A percentile compares a stretch with the other conserved stretches of the same genome.
These are phyloP conservation scores for Chlamydomonas eustigma DNA, from an alignment of 139 green algal species.

Conservation along the genomic window DNA sequence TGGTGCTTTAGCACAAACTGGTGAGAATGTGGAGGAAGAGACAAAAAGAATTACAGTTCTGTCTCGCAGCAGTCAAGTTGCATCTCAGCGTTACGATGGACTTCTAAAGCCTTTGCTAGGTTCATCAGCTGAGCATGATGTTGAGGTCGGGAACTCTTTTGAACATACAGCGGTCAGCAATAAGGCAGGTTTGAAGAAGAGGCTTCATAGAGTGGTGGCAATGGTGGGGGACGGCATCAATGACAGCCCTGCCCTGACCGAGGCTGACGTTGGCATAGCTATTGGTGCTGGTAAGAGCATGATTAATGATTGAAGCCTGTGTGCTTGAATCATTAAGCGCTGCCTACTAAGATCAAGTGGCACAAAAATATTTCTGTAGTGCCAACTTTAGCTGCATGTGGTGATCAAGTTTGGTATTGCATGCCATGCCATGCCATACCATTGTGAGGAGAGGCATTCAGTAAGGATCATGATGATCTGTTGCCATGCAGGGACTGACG, in stretches of 20 bases:
- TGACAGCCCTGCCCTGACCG: constrained; percentile 90
- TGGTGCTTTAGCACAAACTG: too few relatives aligned
- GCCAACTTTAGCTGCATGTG: background rate
- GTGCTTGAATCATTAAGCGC: background rate
- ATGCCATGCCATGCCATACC: too few relatives aligned
- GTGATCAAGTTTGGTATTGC: too few relatives aligned
- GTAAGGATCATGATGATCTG: too few relatives aligned
- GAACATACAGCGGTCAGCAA: too few relatives aligned
- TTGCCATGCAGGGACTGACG: constrained; percentile 67
- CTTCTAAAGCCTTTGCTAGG: background rate
- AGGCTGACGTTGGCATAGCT: constrained; percentile 93
- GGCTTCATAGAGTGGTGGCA: constrained; percentile 59
- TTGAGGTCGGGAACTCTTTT: background rate
- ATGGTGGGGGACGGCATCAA: constrained; percentile 99
- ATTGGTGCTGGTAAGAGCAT: constrained; percentile 65
- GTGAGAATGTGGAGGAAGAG: too few relatives aligned
- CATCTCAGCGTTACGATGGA: too few relatives aligned
- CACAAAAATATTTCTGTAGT: background rate
- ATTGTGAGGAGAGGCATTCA: too few relatives aligned
- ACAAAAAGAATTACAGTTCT: too few relatives aligned
- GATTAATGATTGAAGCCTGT: background rate
- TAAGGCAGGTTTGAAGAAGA: background rate
- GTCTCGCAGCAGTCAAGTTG: too few relatives aligned
- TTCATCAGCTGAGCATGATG: background rate
- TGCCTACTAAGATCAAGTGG: background rate